These are phyloP conservation scores for Hyparrhenia diplandra DNA, from an alignment of 176 grass and related monocot species.

Conservation along the genomic window DNA sequence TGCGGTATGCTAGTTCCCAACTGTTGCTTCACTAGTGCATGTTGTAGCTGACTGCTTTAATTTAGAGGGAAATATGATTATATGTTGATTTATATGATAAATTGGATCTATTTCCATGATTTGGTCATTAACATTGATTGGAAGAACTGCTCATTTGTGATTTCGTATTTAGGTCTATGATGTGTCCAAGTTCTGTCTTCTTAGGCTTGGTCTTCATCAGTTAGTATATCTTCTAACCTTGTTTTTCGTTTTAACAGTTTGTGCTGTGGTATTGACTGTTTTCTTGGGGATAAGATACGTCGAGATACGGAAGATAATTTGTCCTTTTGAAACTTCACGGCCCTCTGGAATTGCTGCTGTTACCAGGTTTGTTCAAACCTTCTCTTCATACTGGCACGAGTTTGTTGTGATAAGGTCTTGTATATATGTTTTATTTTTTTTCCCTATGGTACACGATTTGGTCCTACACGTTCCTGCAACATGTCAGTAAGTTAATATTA, in stretches of 20 bases:
- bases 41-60: not conserved
- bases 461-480: not conserved
- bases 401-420: not conserved
- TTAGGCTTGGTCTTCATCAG: not conserved
- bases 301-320: conserved; percentile 80
- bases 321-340: no score
- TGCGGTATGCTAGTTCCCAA: not conserved
- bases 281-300: conserved; percentile 71
- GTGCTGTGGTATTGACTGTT: conserved; percentile 50
- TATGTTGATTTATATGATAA: not conserved
- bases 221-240: not conserved
- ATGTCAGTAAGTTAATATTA: not conserved
- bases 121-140: not conserved
- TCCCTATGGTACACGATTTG: not conserved
- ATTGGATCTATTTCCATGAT: not conserved
- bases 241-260: conserved; percentile 57
- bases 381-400: not conserved
- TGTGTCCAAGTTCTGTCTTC: not conserved
- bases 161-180: not conserved
- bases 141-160: not conserved
- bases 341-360: conserved; percentile 72
- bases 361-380: conserved; percentile 49
- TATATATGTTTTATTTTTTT: not conserved
- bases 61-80: not conserved
- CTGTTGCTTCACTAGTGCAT: not conserved